Percentiles rank a stretch among this genome's conserved stretches.
Evolutionary conservation across 192 early-diverging fungal genomes (phyloP).

Genomic region (Coemansia sp.): DNA sequence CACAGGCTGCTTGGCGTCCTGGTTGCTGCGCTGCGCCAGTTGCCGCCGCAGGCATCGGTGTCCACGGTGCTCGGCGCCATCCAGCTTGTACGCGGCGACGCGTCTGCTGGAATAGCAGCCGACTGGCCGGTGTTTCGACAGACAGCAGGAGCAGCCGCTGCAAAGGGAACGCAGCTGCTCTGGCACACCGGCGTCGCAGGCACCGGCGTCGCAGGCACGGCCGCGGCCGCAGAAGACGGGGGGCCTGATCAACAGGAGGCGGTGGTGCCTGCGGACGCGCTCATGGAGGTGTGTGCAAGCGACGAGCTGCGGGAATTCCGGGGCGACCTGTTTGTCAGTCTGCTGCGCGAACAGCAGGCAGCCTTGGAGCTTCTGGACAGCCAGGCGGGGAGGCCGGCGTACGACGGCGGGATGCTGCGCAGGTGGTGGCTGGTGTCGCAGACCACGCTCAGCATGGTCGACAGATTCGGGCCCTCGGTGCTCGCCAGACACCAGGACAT

Average conservation of each 20-base stretch:
- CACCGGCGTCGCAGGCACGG: neutral
- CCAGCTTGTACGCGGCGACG: neutral
- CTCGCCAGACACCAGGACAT: slow-evolving; percentile 73
- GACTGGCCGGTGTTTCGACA: slow-evolving; percentile 44
- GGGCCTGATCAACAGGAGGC: slow-evolving; percentile 40
- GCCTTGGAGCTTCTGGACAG: slow-evolving; percentile 47
- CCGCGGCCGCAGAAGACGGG: neutral
- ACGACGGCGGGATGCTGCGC: slow-evolving; percentile 7
- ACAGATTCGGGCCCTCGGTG: slow-evolving; percentile 69
- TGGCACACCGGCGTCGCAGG: neutral
- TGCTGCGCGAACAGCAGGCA: slow-evolving; percentile 67
- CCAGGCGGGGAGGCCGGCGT: neutral
- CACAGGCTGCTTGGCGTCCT: slow-evolving; percentile 47
- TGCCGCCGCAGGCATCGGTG: slow-evolving; percentile 25
- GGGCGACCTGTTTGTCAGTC: slow-evolving; percentile 72
- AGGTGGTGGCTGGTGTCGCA: slow-evolving; percentile 52
- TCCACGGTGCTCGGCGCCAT: slow-evolving; percentile 15
- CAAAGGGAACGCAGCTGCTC: slow-evolving; percentile 2
- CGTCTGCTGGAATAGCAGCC: slow-evolving; percentile 5
- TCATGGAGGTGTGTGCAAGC: slow-evolving; percentile 63
- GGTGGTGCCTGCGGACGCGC: slow-evolving; percentile 57
- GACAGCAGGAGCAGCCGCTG: no score
- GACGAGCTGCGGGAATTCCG: slow-evolving; percentile 57
- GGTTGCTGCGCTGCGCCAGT: slow-evolving; percentile 9
- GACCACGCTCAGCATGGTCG: slow-evolving; percentile 58